phyloP scores from a whole-genome alignment of 2,329 filamentous ascomycete genomes.

The Trematosphaeria pertusa region DNA sequence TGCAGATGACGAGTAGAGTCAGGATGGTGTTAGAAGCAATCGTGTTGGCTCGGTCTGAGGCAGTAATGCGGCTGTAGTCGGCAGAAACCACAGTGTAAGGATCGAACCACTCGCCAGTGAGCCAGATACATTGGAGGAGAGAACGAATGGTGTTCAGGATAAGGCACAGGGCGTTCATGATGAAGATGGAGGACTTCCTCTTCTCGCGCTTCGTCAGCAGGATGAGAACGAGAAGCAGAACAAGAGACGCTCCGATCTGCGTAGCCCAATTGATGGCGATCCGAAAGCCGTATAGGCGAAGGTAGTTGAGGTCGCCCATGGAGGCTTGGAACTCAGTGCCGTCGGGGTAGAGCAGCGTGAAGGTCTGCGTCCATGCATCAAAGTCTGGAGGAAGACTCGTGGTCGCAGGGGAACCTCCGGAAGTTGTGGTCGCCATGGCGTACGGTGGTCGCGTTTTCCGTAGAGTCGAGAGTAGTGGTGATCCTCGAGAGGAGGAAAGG shows the following conservation, averaged over 20 bases:
- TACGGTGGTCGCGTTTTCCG: not conserved
- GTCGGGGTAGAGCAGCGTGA: constrained; percentile 57
- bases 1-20: constrained; percentile 60
- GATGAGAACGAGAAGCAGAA: constrained; percentile 71
- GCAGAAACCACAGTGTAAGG: constrained; percentile 66
- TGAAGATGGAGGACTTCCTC: constrained; percentile 67
- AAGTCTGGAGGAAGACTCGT: constrained; percentile 41
- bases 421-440: constrained; percentile 17
- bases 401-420: not conserved
- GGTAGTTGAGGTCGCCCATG: constrained; percentile 54
- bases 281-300: constrained; percentile 56
- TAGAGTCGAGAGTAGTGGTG: not conserved
- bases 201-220: constrained; percentile 72
- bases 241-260: constrained; percentile 72
- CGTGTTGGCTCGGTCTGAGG: constrained; percentile 54
- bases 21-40: constrained; percentile 58
- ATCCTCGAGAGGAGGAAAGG: too few species aligned
- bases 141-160: constrained; percentile 66
- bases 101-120: constrained; percentile 65
- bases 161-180: constrained; percentile 70
- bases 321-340: constrained; percentile 51
- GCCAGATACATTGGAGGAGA: constrained; percentile 64
- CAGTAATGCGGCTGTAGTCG: constrained; percentile 61
- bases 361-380: constrained; percentile 59
- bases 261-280: constrained; percentile 70